Percentiles rank a stretch among this genome's conserved stretches.
These are phyloP conservation scores for Nitzschia inconspicua DNA, from an alignment of 108 stramenopile species.

Conservation along the genomic window DNA sequence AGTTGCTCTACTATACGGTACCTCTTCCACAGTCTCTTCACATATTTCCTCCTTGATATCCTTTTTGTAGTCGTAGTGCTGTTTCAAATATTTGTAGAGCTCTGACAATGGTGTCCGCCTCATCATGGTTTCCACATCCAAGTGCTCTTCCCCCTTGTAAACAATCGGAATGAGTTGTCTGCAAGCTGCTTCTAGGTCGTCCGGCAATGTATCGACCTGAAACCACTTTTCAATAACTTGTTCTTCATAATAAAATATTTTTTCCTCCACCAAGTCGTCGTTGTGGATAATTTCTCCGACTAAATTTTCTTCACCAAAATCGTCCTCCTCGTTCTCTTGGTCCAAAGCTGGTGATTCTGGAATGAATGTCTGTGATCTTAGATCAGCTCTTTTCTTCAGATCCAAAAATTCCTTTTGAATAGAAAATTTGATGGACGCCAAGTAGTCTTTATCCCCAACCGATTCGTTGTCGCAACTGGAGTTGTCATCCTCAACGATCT, in stretches of 20 bases:
- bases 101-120: conserved; percentile 13
- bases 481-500: not conserved
- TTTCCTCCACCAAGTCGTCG: not conserved
- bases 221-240: conserved; percentile 24
- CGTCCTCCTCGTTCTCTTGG: no score
- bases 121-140: conserved; percentile 12
- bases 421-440: not conserved
- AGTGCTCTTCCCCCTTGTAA: conserved; percentile 16
- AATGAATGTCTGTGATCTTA: no score
- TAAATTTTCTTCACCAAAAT: not conserved
- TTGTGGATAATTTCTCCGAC: not conserved
- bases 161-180: conserved; percentile 9
- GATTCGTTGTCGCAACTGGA: not conserved
- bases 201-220: not conserved
- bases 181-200: conserved; percentile 14
- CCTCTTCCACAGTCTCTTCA: not conserved
- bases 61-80: conserved; percentile 17
- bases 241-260: conserved; percentile 26
- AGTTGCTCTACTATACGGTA: not conserved
- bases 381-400: no score
- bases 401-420: not conserved
- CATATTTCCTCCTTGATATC: conserved; percentile 7
- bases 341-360: no score
- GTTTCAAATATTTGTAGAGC: conserved; percentile 27
- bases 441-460: not conserved